Conservation (phyloP, 306 rosid species). For the Fragaria iinumae region DNA sequence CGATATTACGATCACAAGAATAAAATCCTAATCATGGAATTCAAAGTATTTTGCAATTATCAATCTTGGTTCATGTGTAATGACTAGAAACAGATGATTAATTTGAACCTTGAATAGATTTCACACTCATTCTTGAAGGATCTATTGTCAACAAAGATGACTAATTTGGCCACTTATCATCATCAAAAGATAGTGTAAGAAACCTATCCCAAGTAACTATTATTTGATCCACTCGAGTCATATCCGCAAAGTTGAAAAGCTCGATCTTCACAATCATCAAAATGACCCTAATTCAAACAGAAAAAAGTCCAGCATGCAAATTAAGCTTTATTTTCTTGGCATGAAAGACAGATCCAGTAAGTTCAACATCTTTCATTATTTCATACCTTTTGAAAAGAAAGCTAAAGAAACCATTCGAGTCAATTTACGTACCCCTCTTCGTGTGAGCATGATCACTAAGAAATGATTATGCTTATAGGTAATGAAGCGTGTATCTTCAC, state of each 20-base stretch:
- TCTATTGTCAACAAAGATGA: neutral
- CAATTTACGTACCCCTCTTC: neutral
- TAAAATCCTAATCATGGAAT: neutral
- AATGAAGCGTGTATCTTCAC: no score
- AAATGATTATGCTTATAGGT: no score
- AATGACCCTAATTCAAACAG: neutral
- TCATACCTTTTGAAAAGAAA: slow-evolving; percentile 1
- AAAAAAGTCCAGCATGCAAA: neutral
- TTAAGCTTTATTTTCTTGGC: neutral
- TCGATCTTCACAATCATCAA: neutral
- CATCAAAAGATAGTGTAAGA: neutral
- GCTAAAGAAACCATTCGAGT: neutral
- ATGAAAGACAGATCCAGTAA: slow-evolving; percentile 13
- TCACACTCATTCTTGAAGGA: neutral
- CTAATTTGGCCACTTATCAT: neutral
- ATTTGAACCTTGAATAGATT: neutral
- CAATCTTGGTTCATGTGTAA: neutral
- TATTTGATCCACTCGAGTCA: slow-evolving; percentile 10
- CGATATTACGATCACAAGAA: neutral
- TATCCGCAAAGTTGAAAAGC: slow-evolving; percentile 9
- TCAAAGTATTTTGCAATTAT: neutral
- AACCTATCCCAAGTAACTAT: neutral
- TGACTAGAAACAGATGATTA: neutral
- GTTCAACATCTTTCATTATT: slow-evolving; percentile 8
- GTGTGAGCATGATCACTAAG: no score